Base-by-base conservation (phyloP, 2,329 filamentous ascomycete species). In the Nannizziopsis barbatae region DNA sequence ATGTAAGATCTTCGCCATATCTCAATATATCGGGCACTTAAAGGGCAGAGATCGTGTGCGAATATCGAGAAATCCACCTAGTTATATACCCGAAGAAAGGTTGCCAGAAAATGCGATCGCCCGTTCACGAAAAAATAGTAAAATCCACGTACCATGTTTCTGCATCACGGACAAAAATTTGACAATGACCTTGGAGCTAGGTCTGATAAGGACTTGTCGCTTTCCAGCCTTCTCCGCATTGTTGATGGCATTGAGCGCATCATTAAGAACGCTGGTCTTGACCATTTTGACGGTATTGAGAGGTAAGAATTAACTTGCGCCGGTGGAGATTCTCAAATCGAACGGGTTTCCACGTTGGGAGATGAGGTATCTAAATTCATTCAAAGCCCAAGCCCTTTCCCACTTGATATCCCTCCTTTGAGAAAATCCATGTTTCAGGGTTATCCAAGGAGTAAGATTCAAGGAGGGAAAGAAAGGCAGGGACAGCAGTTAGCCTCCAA, bases 211-310 rank as follows among this genome's bases (percentile, higher is more conserved):
- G 70, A 96, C 92, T 79, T 98, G 92, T 70, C 92, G 89, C 85
- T 96, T 96, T 77, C 92, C 92, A 65, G 86, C 79, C 85, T 98
- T 96, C 83, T 98, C 93, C 80, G 92, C 92, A 75, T 98, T 98
- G 88, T 98, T 98, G 84, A 98, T 96, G 79, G 82, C 79, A 74
- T 95, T 95, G 68, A 95, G 85, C 71, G 86, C 88, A 84, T 98
- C 92, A 81, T 96, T 93, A 75, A 98, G 89, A 69, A 96, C 92
- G 72, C 88, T 95, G 68, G 92, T 96, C 79, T 86, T 88, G 75
- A 95, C 89, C 90, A 98, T 98, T 71, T 85, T 95, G 81, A 71
- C 81, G 80, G 78, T 77, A 64, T 66, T 54, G 56, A 27, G 7
- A 27, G 22, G 22, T 40, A 15, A 22, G 38, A 69, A 61, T 62